A percentile compares a stretch with the other conserved stretches of the same genome.
phyloP scores from a whole-genome alignment of 2,329 filamentous ascomycete species.

The Blastomyces percursus region DNA sequence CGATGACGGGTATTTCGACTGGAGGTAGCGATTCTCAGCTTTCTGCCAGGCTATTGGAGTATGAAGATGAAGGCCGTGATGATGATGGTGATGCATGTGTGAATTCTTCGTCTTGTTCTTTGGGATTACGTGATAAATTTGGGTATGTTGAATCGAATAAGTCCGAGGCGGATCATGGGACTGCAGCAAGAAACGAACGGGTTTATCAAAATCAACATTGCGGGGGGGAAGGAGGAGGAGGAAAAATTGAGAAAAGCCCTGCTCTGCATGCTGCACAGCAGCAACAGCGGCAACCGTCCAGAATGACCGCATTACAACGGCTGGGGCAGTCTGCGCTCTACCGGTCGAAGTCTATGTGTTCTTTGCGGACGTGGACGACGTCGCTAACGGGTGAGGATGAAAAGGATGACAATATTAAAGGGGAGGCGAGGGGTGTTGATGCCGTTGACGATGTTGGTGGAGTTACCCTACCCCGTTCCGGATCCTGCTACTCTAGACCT shows the following conservation, averaged over 20 bases:
- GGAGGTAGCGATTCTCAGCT: background rate
- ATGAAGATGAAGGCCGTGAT: background rate
- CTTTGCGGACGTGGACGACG: conserved; percentile 7
- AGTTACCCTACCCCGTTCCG: background rate
- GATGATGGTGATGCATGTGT: background rate
- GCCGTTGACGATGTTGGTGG: background rate
- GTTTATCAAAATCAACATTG: background rate
- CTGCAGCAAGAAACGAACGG: background rate
- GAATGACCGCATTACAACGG: conserved; percentile 33
- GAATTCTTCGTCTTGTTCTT: background rate
- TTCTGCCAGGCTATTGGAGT: background rate
- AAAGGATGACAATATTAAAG: background rate
- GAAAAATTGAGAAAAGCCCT: background rate
- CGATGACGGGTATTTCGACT: background rate
- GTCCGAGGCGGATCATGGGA: background rate
- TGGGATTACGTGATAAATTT: conserved; percentile 1
- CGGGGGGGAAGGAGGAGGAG: background rate
- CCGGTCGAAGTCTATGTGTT: conserved; percentile 29
- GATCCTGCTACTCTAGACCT: background rate
- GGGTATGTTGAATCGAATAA: background rate
- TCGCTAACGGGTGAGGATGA: background rate
- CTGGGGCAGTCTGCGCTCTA: conserved; percentile 31
- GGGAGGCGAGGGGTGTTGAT: background rate
- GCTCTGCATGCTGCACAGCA: background rate
- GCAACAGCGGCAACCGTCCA: background rate